Base-by-base conservation (phyloP, 2,329 filamentous ascomycete genomes). In the Chrysosphaeria jannelii region DNA sequence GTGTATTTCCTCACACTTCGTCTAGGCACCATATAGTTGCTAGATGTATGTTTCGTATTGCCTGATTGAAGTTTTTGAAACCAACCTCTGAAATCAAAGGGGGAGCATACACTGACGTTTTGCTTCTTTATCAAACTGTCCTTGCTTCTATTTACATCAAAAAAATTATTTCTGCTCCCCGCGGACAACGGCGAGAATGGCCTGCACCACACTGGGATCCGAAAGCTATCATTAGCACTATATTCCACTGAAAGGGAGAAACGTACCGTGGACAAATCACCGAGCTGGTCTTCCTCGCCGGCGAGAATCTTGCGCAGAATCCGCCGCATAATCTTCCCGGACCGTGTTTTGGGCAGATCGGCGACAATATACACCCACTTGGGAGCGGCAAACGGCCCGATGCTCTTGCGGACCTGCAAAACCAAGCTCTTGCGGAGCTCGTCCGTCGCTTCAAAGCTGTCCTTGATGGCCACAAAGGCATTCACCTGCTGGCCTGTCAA, bases 271-370 rank as follows among this genome's bases (percentile, higher is more conserved):
- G 72, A 74, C 17, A 57, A 88, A 40, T 97, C 85, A 36, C 85
- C 85, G 25, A 97, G 55, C 47, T 89, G 79, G 44, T 97, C 85
- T 48, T 91, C 81, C 53, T 97, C 85, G 17, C 81, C 81, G 10
- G 79, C 79, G 35, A 97, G 48, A 39, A 97, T 89, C 74, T 97
- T 97, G 37, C 85, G 62, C 51, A 97, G 48, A 40, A 97, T 89
- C 32, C 85, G 67, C 31, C 85, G 63, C 85, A 97, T 97, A 40
- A 97, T 97, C 69, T 97, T 97, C 34, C 85, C 85, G 35, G 74
- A 89, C 35, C 85, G 61, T 18, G 85, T 97, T 65, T 97, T 93
- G 37, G 85, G 85, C 33, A 97, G 59, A 42, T 97, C 85, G 3
- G 78, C 70, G 21, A 97, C 72, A 25, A 89, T 62, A 42, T 66